phyloP scores from a whole-genome alignment of 345 rosid species.

The Citrus mangshanensis region DNA sequence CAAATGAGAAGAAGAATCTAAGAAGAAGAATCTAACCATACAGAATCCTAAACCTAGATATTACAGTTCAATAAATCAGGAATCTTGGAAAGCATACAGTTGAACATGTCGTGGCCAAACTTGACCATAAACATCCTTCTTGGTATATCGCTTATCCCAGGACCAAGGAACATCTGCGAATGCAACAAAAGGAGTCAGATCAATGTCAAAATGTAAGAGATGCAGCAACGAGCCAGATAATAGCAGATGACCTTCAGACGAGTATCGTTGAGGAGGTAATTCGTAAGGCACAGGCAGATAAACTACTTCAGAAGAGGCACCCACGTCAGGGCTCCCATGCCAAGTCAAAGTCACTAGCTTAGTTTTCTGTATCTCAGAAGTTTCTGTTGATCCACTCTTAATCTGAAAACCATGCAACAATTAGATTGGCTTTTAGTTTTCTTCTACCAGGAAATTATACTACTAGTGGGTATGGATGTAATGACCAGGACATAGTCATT shows the following conservation, averaged over 20 bases:
- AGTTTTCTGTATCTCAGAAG: slow-evolving; percentile 28
- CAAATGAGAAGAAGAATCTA: background rate
- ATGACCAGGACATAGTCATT: background rate
- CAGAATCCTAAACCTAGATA: background rate
- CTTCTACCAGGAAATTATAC: background rate
- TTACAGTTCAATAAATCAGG: slow-evolving; percentile 6
- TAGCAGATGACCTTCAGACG: slow-evolving; percentile 53
- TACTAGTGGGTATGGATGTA: background rate
- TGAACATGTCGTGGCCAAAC: slow-evolving; percentile 64
- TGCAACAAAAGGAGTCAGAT: background rate
- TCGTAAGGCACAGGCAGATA: slow-evolving; percentile 74
- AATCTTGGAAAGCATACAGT: slow-evolving; percentile 31
- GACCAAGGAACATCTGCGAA: slow-evolving; percentile 89
- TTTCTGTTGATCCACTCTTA: slow-evolving; percentile 11
- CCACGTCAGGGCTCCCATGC: slow-evolving; percentile 38
- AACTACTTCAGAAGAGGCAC: slow-evolving; percentile 42
- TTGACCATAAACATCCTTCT: slow-evolving; percentile 83
- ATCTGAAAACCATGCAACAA: slow-evolving; percentile 18
- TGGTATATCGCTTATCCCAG: slow-evolving; percentile 73
- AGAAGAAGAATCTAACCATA: background rate
- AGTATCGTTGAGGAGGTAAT: slow-evolving; percentile 73
- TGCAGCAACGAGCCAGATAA: background rate
- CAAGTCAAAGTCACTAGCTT: slow-evolving; percentile 65
- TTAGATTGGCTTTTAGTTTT: background rate
- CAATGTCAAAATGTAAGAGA: background rate